A percentile compares a stretch with the other conserved stretches of the same genome.
These are phyloP conservation scores for Rhododendron vialii DNA, from an alignment of 148 eudicot species.

Conservation along the genomic window DNA sequence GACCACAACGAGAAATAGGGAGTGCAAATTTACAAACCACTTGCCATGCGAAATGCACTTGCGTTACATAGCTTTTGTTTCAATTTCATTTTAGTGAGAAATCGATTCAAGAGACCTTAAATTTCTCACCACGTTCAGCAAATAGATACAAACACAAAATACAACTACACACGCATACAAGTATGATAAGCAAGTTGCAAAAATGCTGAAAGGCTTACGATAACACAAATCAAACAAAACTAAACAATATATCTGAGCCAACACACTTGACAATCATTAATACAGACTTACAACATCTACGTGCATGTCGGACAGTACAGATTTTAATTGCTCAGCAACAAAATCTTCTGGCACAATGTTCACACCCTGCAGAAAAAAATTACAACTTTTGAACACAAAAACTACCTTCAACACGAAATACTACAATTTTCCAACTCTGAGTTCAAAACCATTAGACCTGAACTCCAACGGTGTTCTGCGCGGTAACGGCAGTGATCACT, in stretches of 20 bases:
- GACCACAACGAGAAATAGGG: not conserved
- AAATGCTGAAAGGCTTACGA: not conserved
- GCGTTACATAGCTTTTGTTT: not conserved
- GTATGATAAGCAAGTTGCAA: not conserved
- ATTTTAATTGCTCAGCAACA: conserved; percentile 59
- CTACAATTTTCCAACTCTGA: not conserved
- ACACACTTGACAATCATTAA: not conserved
- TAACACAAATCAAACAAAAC: not conserved
- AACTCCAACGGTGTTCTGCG: conserved; percentile 90
- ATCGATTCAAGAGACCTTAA: not conserved
- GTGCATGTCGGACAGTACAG: conserved; percentile 79
- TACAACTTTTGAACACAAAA: not conserved
- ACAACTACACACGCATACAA: not conserved
- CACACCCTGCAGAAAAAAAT: conserved; percentile 53
- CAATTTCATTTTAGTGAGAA: not conserved
- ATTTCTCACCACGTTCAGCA: not conserved
- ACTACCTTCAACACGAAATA: not conserved
- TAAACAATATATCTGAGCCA: not conserved
- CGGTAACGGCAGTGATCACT: conserved; percentile 87
- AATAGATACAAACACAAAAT: not conserved
- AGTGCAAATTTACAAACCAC: not conserved
- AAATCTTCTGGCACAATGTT: conserved; percentile 52
- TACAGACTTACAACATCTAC: conserved; percentile 73
- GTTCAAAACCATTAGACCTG: conserved; percentile 49
- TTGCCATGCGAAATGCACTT: not conserved